phyloP scores from a whole-genome alignment of 169 alveolate genomes.

The Perkinsus marinus region DNA sequence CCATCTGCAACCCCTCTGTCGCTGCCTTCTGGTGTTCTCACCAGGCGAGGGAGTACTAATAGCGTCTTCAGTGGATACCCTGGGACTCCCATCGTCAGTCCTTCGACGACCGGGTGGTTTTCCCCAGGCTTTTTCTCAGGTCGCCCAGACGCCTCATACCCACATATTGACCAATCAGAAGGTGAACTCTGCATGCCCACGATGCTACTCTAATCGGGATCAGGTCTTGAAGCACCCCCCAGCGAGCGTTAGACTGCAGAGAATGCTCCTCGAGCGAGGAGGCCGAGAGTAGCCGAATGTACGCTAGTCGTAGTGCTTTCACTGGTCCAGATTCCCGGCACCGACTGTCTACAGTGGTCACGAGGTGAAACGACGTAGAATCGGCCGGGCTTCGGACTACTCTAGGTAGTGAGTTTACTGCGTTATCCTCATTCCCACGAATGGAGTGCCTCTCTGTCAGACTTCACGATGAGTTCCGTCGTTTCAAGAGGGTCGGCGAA shows the following conservation, averaged over 20 bases:
- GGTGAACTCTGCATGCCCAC: background rate
- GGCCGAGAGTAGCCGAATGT: background rate
- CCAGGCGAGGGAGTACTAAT: background rate
- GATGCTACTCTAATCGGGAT: background rate
- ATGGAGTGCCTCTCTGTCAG: background rate
- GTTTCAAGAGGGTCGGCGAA: background rate
- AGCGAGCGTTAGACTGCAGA: background rate
- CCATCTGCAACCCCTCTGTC: background rate
- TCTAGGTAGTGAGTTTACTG: background rate
- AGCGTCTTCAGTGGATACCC: background rate
- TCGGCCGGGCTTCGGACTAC: background rate
- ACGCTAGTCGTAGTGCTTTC: background rate
- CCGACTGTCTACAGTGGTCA: background rate
- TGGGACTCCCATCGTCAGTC: background rate
- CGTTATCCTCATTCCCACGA: background rate
- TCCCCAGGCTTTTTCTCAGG: background rate
- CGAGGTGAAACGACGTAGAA: background rate
- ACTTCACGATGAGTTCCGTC: background rate
- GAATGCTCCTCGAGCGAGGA: background rate
- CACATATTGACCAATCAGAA: background rate
- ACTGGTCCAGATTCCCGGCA: background rate
- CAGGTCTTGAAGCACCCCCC: background rate
- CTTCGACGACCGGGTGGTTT: background rate
- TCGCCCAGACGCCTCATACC: background rate
- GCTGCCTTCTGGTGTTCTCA: background rate